Evolutionary conservation across 2,329 filamentous ascomycete genomes (phyloP), one percentile per base, ranked within the genome.

Genomic region (Leptographium lundbergii): DNA sequence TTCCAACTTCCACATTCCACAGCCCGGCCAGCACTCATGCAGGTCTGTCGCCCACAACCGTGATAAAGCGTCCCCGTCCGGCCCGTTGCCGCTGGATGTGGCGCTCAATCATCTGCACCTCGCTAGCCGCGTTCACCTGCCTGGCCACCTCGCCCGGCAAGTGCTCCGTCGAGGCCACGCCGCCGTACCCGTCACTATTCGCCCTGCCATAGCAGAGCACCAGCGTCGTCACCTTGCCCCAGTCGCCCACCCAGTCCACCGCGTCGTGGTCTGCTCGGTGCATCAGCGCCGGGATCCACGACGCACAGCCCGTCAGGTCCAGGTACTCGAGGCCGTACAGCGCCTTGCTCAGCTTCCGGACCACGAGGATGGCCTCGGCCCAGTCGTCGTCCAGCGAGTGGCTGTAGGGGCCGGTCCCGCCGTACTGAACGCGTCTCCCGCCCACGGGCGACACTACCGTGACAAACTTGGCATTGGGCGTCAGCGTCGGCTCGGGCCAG

Each of bases 401-500:
- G 24, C 80, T 82, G 68, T 85, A 84, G 10, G 74, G 71, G 9
- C 76, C 79, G 2, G 81, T 82, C 22, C 77, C 79, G 42, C 78
- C 75, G 62, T 82, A 84, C 45, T 77, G 75, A 11, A 82, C 68
- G 17, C 66, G 69, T 34, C 65, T 70, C 32, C 74, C 78, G 36
- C 74, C 29, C n/a, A 22, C 69, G 5, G 72, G 71, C 5, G 76
- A 75, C 1, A 73, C 68, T 2, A 84, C 69, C 2, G 76, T 75
- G 0, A 78, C 70, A 29, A 72, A 72, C 60, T 73, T 76, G 7
- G 81, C 75, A 63, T 79, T 78, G 10, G 79, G 79, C 2, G 80
- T 81, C n/a, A 82, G 69, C 19, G 75, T 76, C 2, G 83, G 83
- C 56, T 77, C 75, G 1, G 83, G 82, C 83, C 83, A 86, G 66